phyloP scores from a whole-genome alignment of 163 green algal species.

The Volvox carteri region DNA sequence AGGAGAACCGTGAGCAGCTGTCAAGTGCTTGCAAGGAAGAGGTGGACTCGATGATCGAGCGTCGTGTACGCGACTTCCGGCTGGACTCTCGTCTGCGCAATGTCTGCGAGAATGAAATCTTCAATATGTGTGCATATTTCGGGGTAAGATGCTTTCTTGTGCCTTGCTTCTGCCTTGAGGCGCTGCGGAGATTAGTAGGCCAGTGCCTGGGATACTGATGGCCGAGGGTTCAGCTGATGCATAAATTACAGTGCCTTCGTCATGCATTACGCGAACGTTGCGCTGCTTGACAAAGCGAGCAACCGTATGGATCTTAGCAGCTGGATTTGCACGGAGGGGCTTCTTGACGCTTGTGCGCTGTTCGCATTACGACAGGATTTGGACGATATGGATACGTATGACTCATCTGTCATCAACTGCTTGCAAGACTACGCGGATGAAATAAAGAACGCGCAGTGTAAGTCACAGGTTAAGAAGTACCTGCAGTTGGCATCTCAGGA shows the following conservation, averaged over 20 bases:
- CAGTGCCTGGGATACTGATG: too few relatives aligned
- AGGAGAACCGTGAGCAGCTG: constrained; percentile 78
- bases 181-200: too few relatives aligned
- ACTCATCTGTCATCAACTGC: constrained; percentile 83
- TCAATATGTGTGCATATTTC: constrained; percentile 76
- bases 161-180: too few relatives aligned
- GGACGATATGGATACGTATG: constrained; percentile 70
- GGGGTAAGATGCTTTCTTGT: too few relatives aligned
- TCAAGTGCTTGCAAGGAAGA: constrained; percentile 69
- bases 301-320: background rate
- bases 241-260: too few relatives aligned
- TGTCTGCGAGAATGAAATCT: constrained; percentile 80
- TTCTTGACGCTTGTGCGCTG: background rate
- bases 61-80: constrained; percentile 84
- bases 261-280: too few relatives aligned
- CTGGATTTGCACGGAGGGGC: background rate
- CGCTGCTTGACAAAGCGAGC: too few relatives aligned
- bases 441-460: constrained; percentile 78
- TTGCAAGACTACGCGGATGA: constrained; percentile 80
- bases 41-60: constrained; percentile 88
- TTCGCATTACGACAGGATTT: constrained; percentile 59
- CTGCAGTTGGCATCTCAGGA: constrained; percentile 69
- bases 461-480: constrained; percentile 71
- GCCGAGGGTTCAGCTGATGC: too few relatives aligned
- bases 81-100: constrained; percentile 80